Evolutionary conservation across 768 basidiomycete species (phyloP), one percentile per base, ranked within the genome.

Genomic region (Rhizopogon roseolus): DNA sequence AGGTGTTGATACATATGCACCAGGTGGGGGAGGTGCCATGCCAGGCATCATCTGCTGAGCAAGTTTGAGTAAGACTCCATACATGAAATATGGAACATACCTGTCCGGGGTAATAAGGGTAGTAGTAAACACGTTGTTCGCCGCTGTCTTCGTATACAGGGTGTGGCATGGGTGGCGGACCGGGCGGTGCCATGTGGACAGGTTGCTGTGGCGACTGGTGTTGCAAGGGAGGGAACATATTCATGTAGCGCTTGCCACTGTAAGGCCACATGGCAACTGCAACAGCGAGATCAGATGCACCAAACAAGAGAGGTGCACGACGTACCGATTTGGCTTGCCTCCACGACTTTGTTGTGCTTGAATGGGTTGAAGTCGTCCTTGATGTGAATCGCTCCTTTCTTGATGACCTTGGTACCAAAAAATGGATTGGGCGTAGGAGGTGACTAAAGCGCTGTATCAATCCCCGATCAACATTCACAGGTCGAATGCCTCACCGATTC

Each of bases 351-450:
- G 64, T 81, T 81, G 62, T 87, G 82, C 72, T 91, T 92, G 82
- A 96, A 97, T 14, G 96, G 94, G 68, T 95, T 97, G 67, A 99
- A 99, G 66, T 98, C 96, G 61, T 97, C 93, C 73, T 96, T 92
- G 69, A 96, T 81, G 65, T 92, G 88, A 36, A 95, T 87, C 3
- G 79, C 64, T 51, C 77, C 80, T 72, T 88, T 90, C 78, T 93
- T 93, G 67, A 85, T 81, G 17, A 75, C 67, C 36, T 88, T 86
- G 29, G 82, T 76, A 29, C 93, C 90, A 64, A 97, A 98, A 86
- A 98, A 98, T 16, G 92, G 87, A 64, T 97, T 91, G 32, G 85
- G 82, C 9, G 78, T 69, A 25, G 80, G 54, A 46, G 76, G 73
- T n/a, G 71, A 61, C 75, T 78, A 46, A 52, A 56, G 36, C 34